Base-by-base conservation (phyloP, 2,329 filamentous ascomycete species). In the Cucurbitaria berberidis region DNA sequence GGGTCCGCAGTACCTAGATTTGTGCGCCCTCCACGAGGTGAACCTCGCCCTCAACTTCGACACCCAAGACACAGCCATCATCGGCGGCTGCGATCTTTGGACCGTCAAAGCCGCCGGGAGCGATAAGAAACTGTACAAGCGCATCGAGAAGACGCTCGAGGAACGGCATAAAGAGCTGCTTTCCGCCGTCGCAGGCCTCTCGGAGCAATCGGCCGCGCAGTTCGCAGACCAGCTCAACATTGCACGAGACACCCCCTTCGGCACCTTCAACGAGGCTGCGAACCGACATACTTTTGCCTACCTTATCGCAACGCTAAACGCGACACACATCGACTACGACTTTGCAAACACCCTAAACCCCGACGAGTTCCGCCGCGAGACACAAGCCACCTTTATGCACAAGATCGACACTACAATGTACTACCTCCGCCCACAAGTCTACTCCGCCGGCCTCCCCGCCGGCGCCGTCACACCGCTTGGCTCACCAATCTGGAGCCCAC, bases 41-140 rank as follows among this genome's bases (percentile, higher is more conserved):
- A 93, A 92, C 56, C 89, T 89, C 78, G 90, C 93, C 59, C 86
- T 99, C 72, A 98, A 96, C 74, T 98, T 98, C 81, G 91, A 95
- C 69, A 97, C 93, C 1, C 86, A 90, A 45, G 93, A 98, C 74
- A 93, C 91, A 72, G 90, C 93, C 64, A 89, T 99, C 55, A 89
- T 92, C 24, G 95, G 95, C 66, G 90, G 91, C 61, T 98, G 93
- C 81, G 95, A 99, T 76, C 84, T 98, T 16, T 99, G 97, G 81
- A 98, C 93, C 9, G 97, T 93, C 22, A 99, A 99, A 77, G 93
- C 95, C 26, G 92, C 93, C 49, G 92, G 93, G 40, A 88, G 89
- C 59, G 95, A 99, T 75, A 97, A 97, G 84, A 98, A 98, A 74
- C 82, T 99, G 8, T 97, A 97, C 82, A 96, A 93, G 77, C 90